These are phyloP conservation scores for Trypanosoma platydactyli DNA, from an alignment of 208 protist genomes.

Conservation along the genomic window DNA sequence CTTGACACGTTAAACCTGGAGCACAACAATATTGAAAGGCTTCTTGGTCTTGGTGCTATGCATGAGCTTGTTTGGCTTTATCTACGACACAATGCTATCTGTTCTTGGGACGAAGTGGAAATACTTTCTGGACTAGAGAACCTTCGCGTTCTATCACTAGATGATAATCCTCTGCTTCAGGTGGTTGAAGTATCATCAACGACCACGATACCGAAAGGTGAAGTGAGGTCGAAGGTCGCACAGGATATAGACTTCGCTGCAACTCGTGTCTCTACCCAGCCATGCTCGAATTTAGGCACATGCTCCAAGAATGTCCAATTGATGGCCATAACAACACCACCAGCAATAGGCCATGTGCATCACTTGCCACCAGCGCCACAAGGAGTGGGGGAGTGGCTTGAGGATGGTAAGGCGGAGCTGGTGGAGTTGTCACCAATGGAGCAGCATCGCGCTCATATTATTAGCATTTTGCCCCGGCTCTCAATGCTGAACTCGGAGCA, in stretches of 20 bases:
- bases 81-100: conserved; percentile 46
- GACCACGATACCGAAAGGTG: background rate
- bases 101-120: conserved; percentile 34
- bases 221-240: background rate
- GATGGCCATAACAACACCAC: conserved; percentile 13
- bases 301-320: conserved; percentile 1
- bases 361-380: conserved; percentile 7
- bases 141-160: conserved; percentile 39
- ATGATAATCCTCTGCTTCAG: conserved; percentile 42
- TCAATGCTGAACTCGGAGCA: conserved; percentile 7
- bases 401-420: conserved; percentile 11
- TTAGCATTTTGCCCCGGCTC: conserved; percentile 25
- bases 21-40: conserved; percentile 44
- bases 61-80: conserved; percentile 39
- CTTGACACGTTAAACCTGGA: conserved; percentile 60
- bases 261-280: background rate
- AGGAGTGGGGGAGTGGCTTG: conserved; percentile 10
- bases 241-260: conserved; percentile 25
- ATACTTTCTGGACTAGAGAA: conserved; percentile 24
- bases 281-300: background rate
- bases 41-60: conserved; percentile 40
- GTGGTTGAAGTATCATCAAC: background rate
- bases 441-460: conserved; percentile 17
- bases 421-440: background rate
- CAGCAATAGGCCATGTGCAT: conserved; percentile 7